Conservation (phyloP, 2,329 filamentous ascomycete species). For the Dactylonectria macrodidyma region DNA sequence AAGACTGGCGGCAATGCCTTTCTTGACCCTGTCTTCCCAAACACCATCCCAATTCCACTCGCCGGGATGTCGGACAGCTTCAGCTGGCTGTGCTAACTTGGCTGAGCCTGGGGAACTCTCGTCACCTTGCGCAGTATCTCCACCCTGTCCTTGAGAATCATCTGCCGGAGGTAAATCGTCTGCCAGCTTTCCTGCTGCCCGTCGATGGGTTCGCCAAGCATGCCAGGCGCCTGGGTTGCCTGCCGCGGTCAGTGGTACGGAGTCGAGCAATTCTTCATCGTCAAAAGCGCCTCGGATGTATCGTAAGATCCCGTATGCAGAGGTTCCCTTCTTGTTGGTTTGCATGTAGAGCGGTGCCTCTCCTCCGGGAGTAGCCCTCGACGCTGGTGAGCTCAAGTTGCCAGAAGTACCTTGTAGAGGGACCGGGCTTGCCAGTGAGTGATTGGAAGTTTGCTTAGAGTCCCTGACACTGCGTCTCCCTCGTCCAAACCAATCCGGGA, state of each 20-base stretch:
- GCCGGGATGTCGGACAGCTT: slow-evolving; percentile 65
- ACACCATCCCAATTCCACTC: slow-evolving; percentile 99
- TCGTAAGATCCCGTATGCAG: slow-evolving; percentile 78
- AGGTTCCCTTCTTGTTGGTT: slow-evolving; percentile 60
- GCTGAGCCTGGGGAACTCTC: slow-evolving; percentile 19
- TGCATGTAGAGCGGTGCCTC: slow-evolving; percentile 57
- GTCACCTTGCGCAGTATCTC: slow-evolving; percentile 31
- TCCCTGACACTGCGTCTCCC: slow-evolving; percentile 59
- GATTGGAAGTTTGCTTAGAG: slow-evolving; percentile 60
- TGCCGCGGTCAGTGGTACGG: slow-evolving; percentile 83
- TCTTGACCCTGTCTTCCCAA: slow-evolving; percentile 91
- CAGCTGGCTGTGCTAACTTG: slow-evolving; percentile 21
- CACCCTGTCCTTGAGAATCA: slow-evolving; percentile 12
- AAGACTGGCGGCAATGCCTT: slow-evolving; percentile 81
- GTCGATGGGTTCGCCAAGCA: slow-evolving; percentile 85
- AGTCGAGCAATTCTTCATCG: slow-evolving; percentile 82
- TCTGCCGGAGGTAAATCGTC: slow-evolving; percentile 29
- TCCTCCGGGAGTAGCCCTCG: slow-evolving; percentile 47
- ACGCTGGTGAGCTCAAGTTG: slow-evolving; percentile 50
- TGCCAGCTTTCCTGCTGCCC: slow-evolving; percentile 49
- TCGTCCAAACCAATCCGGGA: slow-evolving; percentile 89
- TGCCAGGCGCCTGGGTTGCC: slow-evolving; percentile 95
- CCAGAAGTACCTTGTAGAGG: slow-evolving; percentile 43
- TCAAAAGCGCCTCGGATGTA: slow-evolving; percentile 90
- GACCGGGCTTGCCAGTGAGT: slow-evolving; percentile 49